Evolutionary conservation across 768 basidiomycete genomes (phyloP), one percentile per base, ranked within the genome.

Genomic region (Lactarius psammicola): DNA sequence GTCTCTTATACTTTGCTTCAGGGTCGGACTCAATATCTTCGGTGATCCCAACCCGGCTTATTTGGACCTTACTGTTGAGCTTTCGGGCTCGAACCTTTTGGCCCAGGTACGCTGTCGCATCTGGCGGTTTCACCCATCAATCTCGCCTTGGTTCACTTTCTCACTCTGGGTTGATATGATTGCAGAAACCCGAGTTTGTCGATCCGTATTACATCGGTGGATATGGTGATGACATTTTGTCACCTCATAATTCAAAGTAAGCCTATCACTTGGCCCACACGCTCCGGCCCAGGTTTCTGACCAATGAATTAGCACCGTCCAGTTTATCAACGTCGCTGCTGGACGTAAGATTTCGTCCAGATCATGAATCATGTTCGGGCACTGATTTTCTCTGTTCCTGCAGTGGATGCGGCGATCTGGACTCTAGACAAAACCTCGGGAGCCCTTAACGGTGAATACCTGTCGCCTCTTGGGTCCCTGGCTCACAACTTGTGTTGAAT

Each of bases 141-240:
- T n/a, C n/a, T n/a, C 23, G n/a, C 17, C 15, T 28, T 54, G 28
- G 13, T 54, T 1, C 7, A 17, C 28, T 55, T 18, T 55, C 28
- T 55, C 54, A 55, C 31, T 55, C 18, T 18, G 28, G 13, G 34
- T 23, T 31, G n/a, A 2, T 23, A 23, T 42, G 20, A 18, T 20
- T 34, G 13, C 17, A 62, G 61, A 15, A 55, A 11, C 5, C 60
- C 36, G n/a, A 30, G 20, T 62, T 55, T 44, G 4, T 33, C 6
- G 2, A 9, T 13, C 60, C 60, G 18, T 30, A 20, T 40, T 62
- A 56, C 9, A 30, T 56, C n/a, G 61, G 61, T 18, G 46, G 53
- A 10, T 5, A 3, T 44, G 61, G 38, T 17, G 7, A 1, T 2
- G 0, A 2, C 2, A 0, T 28, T 20, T 46, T 59, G 44, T 28